Evolutionary conservation across 805 yeast species (phyloP).

Genomic region (Wickerhamiella alocasiicola): DNA sequence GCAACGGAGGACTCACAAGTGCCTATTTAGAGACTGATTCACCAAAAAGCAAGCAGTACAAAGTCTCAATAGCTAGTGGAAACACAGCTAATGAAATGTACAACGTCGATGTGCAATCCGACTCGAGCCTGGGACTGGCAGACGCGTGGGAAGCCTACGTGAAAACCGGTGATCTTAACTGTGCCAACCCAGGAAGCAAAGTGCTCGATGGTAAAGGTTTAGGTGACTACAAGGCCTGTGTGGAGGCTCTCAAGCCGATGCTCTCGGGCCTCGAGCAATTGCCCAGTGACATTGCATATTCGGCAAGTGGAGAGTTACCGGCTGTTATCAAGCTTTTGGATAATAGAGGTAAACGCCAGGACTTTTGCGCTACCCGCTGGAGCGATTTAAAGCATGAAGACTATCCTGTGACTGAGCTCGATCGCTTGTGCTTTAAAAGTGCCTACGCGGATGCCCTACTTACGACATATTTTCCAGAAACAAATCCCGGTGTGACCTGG

Average conservation of each 20-base stretch:
- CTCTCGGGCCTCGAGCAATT: background rate
- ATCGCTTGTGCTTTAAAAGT: constrained; percentile 48
- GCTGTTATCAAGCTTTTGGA: background rate
- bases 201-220: constrained; percentile 30
- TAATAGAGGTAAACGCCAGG: background rate
- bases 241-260: constrained; percentile 27
- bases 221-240: constrained; percentile 40
- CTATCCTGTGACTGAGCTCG: constrained; percentile 23
- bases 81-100: constrained; percentile 5
- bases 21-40: constrained; percentile 5
- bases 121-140: constrained; percentile 7
- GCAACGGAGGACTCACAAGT: constrained; percentile 5
- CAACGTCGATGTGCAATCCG: constrained; percentile 11
- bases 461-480: constrained; percentile 33
- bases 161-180: background rate
- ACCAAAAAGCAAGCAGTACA: constrained; percentile 9
- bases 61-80: constrained; percentile 10
- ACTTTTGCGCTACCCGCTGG: constrained; percentile 14
- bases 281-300: background rate
- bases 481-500: constrained; percentile 36
- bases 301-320: constrained; percentile 5
- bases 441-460: constrained; percentile 46
- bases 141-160: constrained; percentile 9
- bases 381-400: constrained; percentile 17
- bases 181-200: constrained; percentile 12